phyloP scores from a whole-genome alignment of 2,329 filamentous ascomycete species.

The Aphanoascus verrucosus region DNA sequence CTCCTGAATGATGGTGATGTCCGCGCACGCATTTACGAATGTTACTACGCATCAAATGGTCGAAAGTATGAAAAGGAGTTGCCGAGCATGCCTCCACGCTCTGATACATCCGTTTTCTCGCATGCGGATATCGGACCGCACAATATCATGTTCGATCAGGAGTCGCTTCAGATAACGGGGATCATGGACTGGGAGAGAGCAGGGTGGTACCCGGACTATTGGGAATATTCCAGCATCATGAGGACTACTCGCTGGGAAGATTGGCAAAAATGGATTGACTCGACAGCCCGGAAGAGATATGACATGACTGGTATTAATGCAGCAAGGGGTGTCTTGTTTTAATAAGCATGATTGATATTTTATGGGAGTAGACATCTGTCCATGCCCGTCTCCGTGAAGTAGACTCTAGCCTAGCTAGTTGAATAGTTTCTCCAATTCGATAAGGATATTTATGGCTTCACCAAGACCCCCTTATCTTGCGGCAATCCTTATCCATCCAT shows the following conservation, averaged over 20 bases:
- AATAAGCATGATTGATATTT: too few species aligned
- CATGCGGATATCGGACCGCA: slow-evolving; percentile 27
- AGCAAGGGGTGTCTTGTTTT: slow-evolving; percentile 27
- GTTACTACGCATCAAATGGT: slow-evolving; percentile 19
- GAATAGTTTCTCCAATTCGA: too few species aligned
- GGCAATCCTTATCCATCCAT: too few species aligned
- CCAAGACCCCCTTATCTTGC: too few species aligned
- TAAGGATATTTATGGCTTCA: too few species aligned
- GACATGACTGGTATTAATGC: slow-evolving; percentile 22
- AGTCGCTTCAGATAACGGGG: slow-evolving; percentile 18
- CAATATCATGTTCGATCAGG: slow-evolving; percentile 25
- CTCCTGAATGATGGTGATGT: slow-evolving; percentile 19
- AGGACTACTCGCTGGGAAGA: slow-evolving; percentile 17
- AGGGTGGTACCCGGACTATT: slow-evolving; percentile 34
- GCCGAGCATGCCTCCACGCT: slow-evolving; percentile 20
- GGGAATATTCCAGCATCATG: slow-evolving; percentile 29
- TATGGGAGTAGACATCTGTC: too few species aligned
- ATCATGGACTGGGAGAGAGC: slow-evolving; percentile 36
- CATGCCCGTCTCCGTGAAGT: too few species aligned
- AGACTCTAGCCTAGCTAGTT: too few species aligned
- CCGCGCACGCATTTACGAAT: slow-evolving; percentile 21
- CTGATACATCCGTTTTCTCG: slow-evolving; percentile 23
- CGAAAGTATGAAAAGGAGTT: slow-evolving; percentile 18
- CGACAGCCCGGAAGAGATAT: slow-evolving; percentile 22
- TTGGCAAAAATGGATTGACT: slow-evolving; percentile 23